A percentile compares a stretch with the other conserved stretches of the same genome.
Evolutionary conservation across 2,329 filamentous ascomycete genomes (phyloP).

Genomic region (Penicillium occitanis): DNA sequence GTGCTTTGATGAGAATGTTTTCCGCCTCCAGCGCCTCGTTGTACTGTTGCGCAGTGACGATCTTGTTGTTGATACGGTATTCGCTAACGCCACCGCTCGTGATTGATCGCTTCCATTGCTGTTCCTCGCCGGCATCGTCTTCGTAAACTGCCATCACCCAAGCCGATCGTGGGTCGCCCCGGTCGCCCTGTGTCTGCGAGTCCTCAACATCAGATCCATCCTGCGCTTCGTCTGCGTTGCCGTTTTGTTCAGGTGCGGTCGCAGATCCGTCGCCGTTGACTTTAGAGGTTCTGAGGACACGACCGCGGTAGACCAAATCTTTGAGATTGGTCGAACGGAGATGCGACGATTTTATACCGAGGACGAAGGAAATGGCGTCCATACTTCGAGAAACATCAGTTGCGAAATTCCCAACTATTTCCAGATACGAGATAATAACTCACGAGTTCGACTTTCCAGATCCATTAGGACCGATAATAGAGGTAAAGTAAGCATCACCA

Average conservation of each 20-base stretch:
- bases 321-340: slow-evolving; percentile 89
- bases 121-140: slow-evolving; percentile 91
- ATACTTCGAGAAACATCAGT: slow-evolving; percentile 60
- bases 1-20: slow-evolving; percentile 95
- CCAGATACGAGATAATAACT: slow-evolving; percentile 22
- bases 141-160: slow-evolving; percentile 99
- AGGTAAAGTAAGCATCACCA: slow-evolving; percentile 97
- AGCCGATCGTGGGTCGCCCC: slow-evolving; percentile 82
- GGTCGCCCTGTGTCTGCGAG: slow-evolving; percentile 62
- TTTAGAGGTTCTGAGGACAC: slow-evolving; percentile 86
- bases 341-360: slow-evolving; percentile 98
- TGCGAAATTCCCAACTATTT: background rate
- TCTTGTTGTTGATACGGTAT: slow-evolving; percentile 92
- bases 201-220: slow-evolving; percentile 61
- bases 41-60: slow-evolving; percentile 87
- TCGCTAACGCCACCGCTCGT: slow-evolving; percentile 86
- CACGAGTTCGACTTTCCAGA: slow-evolving; percentile 99
- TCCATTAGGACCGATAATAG: slow-evolving; percentile 98
- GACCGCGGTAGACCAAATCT: slow-evolving; percentile 93
- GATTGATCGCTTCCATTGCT: slow-evolving; percentile 94
- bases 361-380: slow-evolving; percentile 98
- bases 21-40: slow-evolving; percentile 89
- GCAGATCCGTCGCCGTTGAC: slow-evolving; percentile 89
- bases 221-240: slow-evolving; percentile 63
- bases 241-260: slow-evolving; percentile 53